phyloP scores from a whole-genome alignment of 495 filamentous ascomycete genomes.

The Xylaria intraflava region DNA sequence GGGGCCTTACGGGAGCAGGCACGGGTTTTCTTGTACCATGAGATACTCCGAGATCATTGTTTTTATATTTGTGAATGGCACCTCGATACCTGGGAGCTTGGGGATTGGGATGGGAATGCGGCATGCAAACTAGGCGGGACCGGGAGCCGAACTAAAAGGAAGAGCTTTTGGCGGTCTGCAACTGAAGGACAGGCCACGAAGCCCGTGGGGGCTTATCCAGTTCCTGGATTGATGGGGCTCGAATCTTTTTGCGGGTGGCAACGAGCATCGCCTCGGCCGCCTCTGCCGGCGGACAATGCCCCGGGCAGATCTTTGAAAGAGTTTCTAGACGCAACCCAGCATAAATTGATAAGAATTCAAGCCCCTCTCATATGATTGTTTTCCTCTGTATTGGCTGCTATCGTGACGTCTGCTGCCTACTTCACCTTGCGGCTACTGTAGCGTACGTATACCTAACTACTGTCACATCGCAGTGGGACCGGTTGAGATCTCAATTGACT shows the following conservation, averaged over 20 bases:
- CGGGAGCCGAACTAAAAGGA: constrained; percentile 5
- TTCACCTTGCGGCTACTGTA: no score
- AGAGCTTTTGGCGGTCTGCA: neutral
- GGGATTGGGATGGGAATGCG: constrained; percentile 18
- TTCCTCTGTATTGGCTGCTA: constrained; percentile 4
- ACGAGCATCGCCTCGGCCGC: constrained; percentile 14
- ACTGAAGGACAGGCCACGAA: constrained; percentile 10
- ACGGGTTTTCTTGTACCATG: constrained; percentile 27
- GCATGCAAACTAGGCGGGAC: constrained; percentile 18
- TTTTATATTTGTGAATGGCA: constrained; percentile 32
- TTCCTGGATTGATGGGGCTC: constrained; percentile 32
- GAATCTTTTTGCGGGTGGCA: constrained; percentile 21
- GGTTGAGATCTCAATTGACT: neutral
- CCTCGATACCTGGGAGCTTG: constrained; percentile 25
- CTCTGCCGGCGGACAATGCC: constrained; percentile 12
- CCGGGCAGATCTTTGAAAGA: constrained; percentile 6
- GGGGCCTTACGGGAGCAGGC: constrained; percentile 23
- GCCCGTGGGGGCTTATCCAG: constrained; percentile 23
- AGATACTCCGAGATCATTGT: constrained; percentile 32
- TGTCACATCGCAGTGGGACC: neutral
- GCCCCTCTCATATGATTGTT: constrained; percentile 19
- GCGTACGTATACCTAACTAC: no score
- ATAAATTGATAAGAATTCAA: constrained; percentile 27
- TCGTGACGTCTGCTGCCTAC: neutral
- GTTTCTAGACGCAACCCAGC: constrained; percentile 12